Base-by-base conservation (phyloP, 208 protist species). In the Trypanosomatidae sp. region DNA sequence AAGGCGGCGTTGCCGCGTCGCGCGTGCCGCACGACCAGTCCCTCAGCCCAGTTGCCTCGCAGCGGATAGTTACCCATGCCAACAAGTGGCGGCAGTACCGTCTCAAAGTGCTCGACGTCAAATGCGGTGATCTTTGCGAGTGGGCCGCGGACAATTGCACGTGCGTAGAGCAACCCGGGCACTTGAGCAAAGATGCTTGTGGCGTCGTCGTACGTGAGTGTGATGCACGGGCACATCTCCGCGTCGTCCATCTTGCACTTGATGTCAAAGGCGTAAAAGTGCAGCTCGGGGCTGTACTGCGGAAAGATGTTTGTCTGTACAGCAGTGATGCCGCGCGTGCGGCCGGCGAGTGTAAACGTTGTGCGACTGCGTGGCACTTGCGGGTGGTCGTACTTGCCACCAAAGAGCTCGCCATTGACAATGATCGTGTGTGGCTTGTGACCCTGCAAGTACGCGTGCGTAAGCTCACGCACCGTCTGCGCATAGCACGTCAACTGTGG, bases 231-330 rank as follows among this genome's bases (percentile, higher is more conserved):
- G 5, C 48, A 33, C 1, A 58, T 48, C 13, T 48, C 40, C n/a
- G 48, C 45, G 4, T 42, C 48, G n/a, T 5, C 48, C 15, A 54
- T 23, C 32, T 69, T 67, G 59, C 84, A 81, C 53, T 92, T 88
- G 45, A 92, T 70, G 59, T 92, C 83, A 41, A 88, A 92, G 27
- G 83, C 83, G 48, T 87, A 88, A 50, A 92, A 92, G 42, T 84
- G 77, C 15, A 92, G 69, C 51, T 84, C 50, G 16, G 83, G 83
- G 63, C 69, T 72, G 56, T 92, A 92, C 55, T 92, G 83, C n/a
- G 83, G 83, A 48, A 88, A 88, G 19, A 68, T 50, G 43, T 92
- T 71, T 21, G 27, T 72, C 63, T 88, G 77, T 32, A 92, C 78
- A 20, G 83, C 52, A 10, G 56, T 65, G 25, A 86, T 73, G 11